Percentiles rank a stretch among this genome's conserved stretches.
Evolutionary conservation across 1,139 yeast species (phyloP).

Genomic region (Neolecta irregularis): DNA sequence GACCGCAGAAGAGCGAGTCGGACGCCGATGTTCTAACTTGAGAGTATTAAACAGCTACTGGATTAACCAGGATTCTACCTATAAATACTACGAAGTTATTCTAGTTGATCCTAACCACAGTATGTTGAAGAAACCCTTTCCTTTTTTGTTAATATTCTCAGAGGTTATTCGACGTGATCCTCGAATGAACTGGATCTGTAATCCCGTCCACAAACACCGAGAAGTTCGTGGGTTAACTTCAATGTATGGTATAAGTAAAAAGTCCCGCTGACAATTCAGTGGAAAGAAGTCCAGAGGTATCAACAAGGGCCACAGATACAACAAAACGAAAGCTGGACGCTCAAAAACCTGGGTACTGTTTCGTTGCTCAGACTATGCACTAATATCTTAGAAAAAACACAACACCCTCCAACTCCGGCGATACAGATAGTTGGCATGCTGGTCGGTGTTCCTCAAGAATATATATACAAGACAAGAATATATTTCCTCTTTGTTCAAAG

Average conservation of each 20-base stretch:
- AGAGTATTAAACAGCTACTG: constrained; percentile 99
- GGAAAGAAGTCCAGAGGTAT: constrained; percentile 99
- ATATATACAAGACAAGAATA: constrained; percentile 3
- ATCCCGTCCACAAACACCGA: constrained; percentile 99
- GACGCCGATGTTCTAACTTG: constrained; percentile 96
- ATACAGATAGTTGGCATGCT: constrained; percentile 67
- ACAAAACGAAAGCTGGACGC: constrained; percentile 78
- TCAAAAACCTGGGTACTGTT: constrained; percentile 21
- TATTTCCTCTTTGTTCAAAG: too few relatives aligned
- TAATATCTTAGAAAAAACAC: constrained; percentile 75
- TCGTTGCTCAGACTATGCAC: not conserved
- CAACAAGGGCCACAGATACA: constrained; percentile 98
- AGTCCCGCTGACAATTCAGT: too few relatives aligned
- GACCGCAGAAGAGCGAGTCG: constrained; percentile 99
- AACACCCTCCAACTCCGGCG: constrained; percentile 99
- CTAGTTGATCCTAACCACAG: constrained; percentile 85
- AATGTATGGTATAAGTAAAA: constrained; percentile 16
- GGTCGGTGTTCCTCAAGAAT: too few relatives aligned
- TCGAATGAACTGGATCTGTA: constrained; percentile 98
- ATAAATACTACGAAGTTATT: constrained; percentile 97
- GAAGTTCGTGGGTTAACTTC: constrained; percentile 98
- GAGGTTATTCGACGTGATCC: constrained; percentile 98
- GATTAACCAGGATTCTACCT: constrained; percentile 98
- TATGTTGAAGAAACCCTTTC: constrained; percentile 56
- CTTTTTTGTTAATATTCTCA: constrained; percentile 96